Evolutionary conservation across 1,284 basidiomycete genomes (phyloP).

Genomic region (Sanghuangporus weigelae): DNA sequence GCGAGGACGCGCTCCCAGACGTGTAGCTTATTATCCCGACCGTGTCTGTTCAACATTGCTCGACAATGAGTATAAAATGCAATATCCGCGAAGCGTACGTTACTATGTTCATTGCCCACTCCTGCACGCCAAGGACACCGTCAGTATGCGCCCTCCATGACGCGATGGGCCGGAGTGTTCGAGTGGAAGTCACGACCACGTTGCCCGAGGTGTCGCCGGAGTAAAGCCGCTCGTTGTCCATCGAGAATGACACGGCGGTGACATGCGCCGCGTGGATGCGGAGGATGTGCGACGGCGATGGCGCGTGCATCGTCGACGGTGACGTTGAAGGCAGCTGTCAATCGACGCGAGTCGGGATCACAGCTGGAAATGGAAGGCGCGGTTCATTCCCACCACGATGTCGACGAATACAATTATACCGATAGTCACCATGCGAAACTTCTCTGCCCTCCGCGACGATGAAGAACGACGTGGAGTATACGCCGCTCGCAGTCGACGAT

Average conservation of each 20-base stretch:
- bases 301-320: conserved; percentile 9
- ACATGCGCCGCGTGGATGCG: conserved; percentile 37
- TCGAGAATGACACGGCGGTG: conserved; percentile 38
- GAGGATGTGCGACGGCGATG: conserved; percentile 31
- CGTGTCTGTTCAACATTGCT: conserved; percentile 55
- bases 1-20: conserved; percentile 56
- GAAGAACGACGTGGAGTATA: conserved; percentile 1
- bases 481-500: conserved; percentile 5
- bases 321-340: not conserved
- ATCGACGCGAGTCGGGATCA: not conserved
- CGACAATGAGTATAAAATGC: not conserved
- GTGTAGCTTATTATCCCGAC: conserved; percentile 79
- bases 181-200: conserved; percentile 68
- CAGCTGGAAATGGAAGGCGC: not conserved
- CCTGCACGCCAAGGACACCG: conserved; percentile 69
- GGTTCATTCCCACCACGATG: conserved; percentile 2
- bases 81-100: conserved; percentile 47
- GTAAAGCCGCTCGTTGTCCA: conserved; percentile 71
- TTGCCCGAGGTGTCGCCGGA: conserved; percentile 75
- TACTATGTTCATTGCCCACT: conserved; percentile 60
- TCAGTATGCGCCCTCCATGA: conserved; percentile 78
- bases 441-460: conserved; percentile 1
- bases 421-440: not conserved
- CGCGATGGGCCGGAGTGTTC: conserved; percentile 61
- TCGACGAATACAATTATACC: not conserved